Conservation (phyloP, 2,329 filamentous ascomycete genomes). For the Pseudopithomyces maydicus region DNA sequence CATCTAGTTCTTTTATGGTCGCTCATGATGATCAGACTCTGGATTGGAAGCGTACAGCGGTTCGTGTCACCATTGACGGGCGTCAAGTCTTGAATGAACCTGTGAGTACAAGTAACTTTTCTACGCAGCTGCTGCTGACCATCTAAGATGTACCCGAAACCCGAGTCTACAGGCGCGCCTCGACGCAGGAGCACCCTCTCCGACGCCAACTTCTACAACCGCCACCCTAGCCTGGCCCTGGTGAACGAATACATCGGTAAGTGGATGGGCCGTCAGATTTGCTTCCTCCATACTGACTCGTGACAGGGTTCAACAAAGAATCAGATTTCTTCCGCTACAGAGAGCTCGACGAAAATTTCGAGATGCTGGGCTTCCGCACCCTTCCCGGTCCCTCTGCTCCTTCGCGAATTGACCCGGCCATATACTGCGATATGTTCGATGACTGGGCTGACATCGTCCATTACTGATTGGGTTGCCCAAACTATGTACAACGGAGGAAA, state of each 20-base stretch:
- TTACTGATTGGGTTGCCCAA: background rate
- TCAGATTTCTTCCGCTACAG: constrained; percentile 3
- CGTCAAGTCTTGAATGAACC: constrained; percentile 3
- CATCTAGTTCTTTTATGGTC: background rate
- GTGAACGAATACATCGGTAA: constrained; percentile 11
- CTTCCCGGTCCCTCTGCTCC: background rate
- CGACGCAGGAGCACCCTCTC: background rate
- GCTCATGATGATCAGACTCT: constrained; percentile 1
- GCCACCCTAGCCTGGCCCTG: background rate
- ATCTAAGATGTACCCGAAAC: constrained; percentile 8
- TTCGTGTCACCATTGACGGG: constrained; percentile 10
- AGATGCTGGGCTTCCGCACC: constrained; percentile 7
- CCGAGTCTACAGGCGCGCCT: background rate
- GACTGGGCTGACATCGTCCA: background rate
- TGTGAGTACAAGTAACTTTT: background rate
- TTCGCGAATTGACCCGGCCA: background rate
- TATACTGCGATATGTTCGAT: background rate
- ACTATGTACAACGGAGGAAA: background rate
- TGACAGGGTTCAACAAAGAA: constrained; percentile 1
- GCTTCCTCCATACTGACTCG: background rate
- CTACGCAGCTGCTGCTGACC: background rate
- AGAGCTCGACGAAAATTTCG: constrained; percentile 10
- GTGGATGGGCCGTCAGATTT: background rate
- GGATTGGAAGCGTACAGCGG: background rate
- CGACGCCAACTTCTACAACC: background rate